Conservation (phyloP, 148 eudicot genomes). For the Salicornia ramosissima region DNA sequence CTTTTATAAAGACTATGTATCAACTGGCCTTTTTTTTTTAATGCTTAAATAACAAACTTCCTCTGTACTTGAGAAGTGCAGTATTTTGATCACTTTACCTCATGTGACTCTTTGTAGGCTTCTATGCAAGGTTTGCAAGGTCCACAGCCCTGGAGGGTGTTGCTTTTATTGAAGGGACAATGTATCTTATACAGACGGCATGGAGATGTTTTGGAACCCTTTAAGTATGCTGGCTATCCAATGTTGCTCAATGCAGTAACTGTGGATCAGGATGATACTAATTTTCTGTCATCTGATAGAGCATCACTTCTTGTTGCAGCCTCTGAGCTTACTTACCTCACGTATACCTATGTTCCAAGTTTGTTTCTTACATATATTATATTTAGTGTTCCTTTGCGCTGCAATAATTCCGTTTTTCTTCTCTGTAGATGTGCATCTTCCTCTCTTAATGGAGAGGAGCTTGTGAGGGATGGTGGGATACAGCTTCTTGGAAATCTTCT, state of each 20-base stretch:
- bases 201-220: conserved; percentile 87
- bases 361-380: background rate
- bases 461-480: conserved; percentile 95
- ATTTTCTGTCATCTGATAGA: conserved; percentile 83
- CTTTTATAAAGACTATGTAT: background rate
- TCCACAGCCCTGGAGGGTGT: conserved; percentile 91
- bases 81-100: conserved; percentile 17
- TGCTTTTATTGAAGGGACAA: conserved; percentile 92
- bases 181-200: conserved; percentile 88
- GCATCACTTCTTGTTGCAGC: conserved; percentile 93
- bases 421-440: conserved; percentile 86
- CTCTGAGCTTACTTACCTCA: conserved; percentile 95
- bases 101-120: conserved; percentile 51
- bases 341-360: conserved; percentile 40
- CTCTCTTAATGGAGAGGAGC: conserved; percentile 94
- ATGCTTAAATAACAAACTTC: background rate
- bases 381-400: conserved; percentile 8
- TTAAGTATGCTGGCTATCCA: conserved; percentile 98
- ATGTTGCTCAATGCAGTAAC: conserved; percentile 94
- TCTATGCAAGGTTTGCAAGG: conserved; percentile 99
- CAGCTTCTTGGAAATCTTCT: conserved; percentile 88
- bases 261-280: conserved; percentile 86
- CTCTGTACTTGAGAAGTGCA: background rate
- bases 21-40: no score
- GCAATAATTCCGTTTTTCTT: background rate